A percentile compares a stretch with the other conserved stretches of the same genome.
Conservation (phyloP, 129 eudicot genomes). For the Cynara cardunculus region DNA sequence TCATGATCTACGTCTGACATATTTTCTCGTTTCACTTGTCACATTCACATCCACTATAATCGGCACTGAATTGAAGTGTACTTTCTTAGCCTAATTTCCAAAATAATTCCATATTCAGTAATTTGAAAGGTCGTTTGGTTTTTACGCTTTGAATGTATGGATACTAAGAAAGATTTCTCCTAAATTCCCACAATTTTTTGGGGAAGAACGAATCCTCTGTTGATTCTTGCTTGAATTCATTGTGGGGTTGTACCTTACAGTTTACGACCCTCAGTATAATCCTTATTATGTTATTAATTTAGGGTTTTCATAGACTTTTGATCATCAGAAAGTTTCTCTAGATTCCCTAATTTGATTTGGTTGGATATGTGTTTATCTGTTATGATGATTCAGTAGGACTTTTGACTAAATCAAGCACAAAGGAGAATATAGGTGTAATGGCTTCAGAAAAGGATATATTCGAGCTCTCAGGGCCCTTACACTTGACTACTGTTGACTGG, state of each 20-base stretch:
- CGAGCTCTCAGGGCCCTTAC: conserved; percentile 69
- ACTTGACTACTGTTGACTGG: conserved; percentile 77
- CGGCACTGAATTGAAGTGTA: not conserved
- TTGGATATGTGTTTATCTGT: conserved; percentile 2
- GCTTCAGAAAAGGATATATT: conserved; percentile 66
- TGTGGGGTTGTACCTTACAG: not conserved
- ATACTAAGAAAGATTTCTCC: not conserved
- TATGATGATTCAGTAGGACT: not conserved
- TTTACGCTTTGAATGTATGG: not conserved
- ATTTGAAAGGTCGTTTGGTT: not conserved
- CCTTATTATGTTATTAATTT: not conserved
- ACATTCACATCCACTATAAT: not conserved
- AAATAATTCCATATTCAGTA: not conserved
- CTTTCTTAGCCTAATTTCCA: not conserved
- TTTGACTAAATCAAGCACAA: conserved; percentile 15
- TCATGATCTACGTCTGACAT: not conserved
- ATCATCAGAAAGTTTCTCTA: not conserved
- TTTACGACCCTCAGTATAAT: not conserved
- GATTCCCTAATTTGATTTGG: not conserved
- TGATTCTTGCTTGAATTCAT: not conserved
- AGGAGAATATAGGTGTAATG: conserved; percentile 25
- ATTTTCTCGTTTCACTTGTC: not conserved
- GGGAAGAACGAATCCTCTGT: not conserved
- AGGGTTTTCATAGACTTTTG: not conserved
- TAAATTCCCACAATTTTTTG: not conserved